These are phyloP conservation scores for Triticum timopheevii DNA, from an alignment of 176 grass and related monocot species.

Conservation along the genomic window DNA sequence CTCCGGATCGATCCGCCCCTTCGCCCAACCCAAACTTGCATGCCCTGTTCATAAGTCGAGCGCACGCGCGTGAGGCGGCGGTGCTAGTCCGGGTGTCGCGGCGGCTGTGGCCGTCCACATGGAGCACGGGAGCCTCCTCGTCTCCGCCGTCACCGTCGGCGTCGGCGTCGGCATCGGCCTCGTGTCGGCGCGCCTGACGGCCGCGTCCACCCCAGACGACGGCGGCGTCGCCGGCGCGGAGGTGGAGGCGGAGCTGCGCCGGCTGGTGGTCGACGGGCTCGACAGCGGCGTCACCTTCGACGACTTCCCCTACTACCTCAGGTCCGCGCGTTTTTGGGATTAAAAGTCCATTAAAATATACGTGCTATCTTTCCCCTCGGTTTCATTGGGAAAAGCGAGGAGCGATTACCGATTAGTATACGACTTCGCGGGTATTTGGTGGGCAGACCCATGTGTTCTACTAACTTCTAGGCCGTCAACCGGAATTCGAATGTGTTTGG, in stretches of 20 bases:
- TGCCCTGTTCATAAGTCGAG: not conserved
- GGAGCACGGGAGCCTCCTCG: slow-evolving; percentile 24
- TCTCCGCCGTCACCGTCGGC: slow-evolving; percentile 22
- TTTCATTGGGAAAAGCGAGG: not conserved
- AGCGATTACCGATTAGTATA: not conserved
- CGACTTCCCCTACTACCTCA: slow-evolving; percentile 79
- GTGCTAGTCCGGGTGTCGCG: not conserved
- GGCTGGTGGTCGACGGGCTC: slow-evolving; percentile 50
- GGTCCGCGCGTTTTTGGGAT: slow-evolving; percentile 22
- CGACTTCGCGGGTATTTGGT: not conserved
- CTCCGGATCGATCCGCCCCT: not conserved
- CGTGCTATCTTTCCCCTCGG: not conserved
- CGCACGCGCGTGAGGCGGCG: slow-evolving; percentile 14
- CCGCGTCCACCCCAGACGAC: not conserved
- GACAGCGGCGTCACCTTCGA: slow-evolving; percentile 55
- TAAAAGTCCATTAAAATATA: not conserved
- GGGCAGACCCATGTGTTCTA: slow-evolving; percentile 10
- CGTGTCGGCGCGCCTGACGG: slow-evolving; percentile 11
- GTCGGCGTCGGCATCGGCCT: slow-evolving; percentile 38
- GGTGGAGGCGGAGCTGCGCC: slow-evolving; percentile 48
- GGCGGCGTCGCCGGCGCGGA: not conserved
- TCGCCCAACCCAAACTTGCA: slow-evolving; percentile 21
- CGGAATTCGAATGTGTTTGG: not conserved
- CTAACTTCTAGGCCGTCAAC: not conserved
- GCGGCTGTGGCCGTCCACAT: slow-evolving; percentile 3